Evolutionary conservation across 345 rosid species (phyloP), one percentile per base, ranked within the genome.

Genomic region (Fremontodendron californicum): DNA sequence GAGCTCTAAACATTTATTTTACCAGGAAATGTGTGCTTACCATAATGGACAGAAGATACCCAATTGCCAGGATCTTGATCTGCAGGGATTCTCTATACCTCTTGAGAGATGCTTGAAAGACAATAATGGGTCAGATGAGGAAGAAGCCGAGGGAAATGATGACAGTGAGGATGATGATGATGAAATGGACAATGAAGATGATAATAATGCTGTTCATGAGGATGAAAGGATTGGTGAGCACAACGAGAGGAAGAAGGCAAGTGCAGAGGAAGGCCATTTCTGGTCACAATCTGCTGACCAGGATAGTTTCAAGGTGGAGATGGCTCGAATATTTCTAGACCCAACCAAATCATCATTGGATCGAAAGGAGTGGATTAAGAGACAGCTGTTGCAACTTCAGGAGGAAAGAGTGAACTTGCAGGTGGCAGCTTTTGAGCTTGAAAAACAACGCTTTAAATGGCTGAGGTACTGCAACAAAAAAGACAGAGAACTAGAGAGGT

Each of bases 11-110:
- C 95, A 91, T 83, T 81, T 89, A 76, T 91, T 91, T 81, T 89
- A 89, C 60, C 84, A 74, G 78, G 93, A 91, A 84, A 89, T 89
- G 86, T 88, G 89, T 80, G 88, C 95, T 65, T 91, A 86, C 81
- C 90, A 88, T 78, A 84, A 86, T 54, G 90, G 92, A 58, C 90
- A 81, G 48, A 88, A n/a, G 68, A 84, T 86, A 60, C 92, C 92
- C 21, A 77, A 85, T 72, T 89, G 90, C 88, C 87, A 80, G 10
- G 91, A 86, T 80, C 46, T 89, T 71, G 90, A 89, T 79, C 79
- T 87, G 18, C 88, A 73, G 74, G 87, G 84, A 3, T 78, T 25
- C 79, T 75, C 76, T 3, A 69, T 78, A 42, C 85, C 84, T 19
- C 75, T 67, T 19, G 81, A 82, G 71, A 75, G 81, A 79, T 63